Percentiles rank a stretch among this genome's conserved stretches.
phyloP scores from a whole-genome alignment of 2,329 filamentous ascomycete genomes.

The Colletotrichum somersetense region DNA sequence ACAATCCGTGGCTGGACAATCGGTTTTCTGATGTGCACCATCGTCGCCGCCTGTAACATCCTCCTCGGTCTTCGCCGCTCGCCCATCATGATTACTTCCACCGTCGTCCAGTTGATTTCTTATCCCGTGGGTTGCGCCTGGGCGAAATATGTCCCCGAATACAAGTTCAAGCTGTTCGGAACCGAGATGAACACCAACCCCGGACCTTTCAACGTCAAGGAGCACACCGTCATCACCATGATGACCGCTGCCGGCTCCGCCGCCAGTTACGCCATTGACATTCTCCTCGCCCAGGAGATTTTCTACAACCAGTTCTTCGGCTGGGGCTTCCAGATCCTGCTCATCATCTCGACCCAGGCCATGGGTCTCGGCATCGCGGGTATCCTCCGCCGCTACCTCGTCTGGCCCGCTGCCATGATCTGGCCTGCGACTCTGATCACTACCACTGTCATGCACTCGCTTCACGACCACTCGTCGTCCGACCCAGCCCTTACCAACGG shows the following conservation, averaged over 20 bases:
- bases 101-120: constrained; percentile 67
- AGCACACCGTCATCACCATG: constrained; percentile 63
- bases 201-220: constrained; percentile 60
- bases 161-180: constrained; percentile 50
- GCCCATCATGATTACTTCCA: constrained; percentile 64
- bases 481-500: constrained; percentile 66
- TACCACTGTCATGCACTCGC: constrained; percentile 63
- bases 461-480: constrained; percentile 59
- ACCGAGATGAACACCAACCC: constrained; percentile 53
- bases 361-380: constrained; percentile 71
- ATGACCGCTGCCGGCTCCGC: constrained; percentile 55
- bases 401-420: constrained; percentile 68
- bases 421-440: constrained; percentile 69
- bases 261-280: constrained; percentile 56
- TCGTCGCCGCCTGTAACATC: constrained; percentile 69
- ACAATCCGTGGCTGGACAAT: constrained; percentile 73
- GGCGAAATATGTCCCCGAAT: constrained; percentile 50
- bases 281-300: constrained; percentile 57
- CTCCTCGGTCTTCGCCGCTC: constrained; percentile 64
- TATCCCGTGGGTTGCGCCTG: constrained; percentile 60
- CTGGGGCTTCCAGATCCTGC: constrained; percentile 66
- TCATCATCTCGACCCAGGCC: constrained; percentile 67
- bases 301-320: constrained; percentile 63
- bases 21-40: constrained; percentile 68
- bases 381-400: constrained; percentile 65